Evolutionary conservation across 2,329 filamentous ascomycete species (phyloP), one percentile per base, ranked within the genome.

Genomic region (Colletotrichum australisinense): DNA sequence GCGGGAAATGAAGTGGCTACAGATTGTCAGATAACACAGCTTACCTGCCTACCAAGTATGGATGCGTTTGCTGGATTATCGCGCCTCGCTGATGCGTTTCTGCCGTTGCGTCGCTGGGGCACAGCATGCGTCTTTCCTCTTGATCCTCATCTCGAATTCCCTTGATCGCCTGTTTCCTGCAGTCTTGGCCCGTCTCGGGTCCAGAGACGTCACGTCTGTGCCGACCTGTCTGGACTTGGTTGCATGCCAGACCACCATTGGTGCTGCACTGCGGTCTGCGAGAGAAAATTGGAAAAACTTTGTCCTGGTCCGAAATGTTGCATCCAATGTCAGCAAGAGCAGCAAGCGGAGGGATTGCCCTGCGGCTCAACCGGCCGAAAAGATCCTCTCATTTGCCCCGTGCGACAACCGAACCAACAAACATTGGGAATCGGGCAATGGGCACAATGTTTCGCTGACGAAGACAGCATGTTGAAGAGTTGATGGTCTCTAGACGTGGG

Each of bases 101-200:
- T 59, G 16, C 26, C 59, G 19, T 60, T 32, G 22, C 16, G 53
- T 56, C 64, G 67, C 66, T 53, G 70, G 22, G 55, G 66, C 42
- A 38, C 5, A 11, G 69, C 64, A 52, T 63, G 52, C 38, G 57
- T 72, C 38, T 16, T 30, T 26, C 16, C 30, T 26, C 26, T 28
- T 26, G 55, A 16, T 26, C n/a, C 35, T 64, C 70, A 60, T 59
- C 42, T 73, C 66, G 16, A 59, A 28, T 9, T 42, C 30, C 46
- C 56, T 60, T 70, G 70, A 73, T 70, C 60, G 66, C 55, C 70
- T 73, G 59, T 49, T 53, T 35, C 22, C 53, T 64, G 59, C 70
- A 66, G 67, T 19, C 70, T 73, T 70, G 60, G 70, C 70, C 56
- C 70, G 67, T 73, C 60, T 70, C 70, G 55, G 55, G 35, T 65